Evolutionary conservation across 192 early-diverging fungal species (phyloP), one percentile per base, ranked within the genome.

Genomic region (Coemansia javaensis): DNA sequence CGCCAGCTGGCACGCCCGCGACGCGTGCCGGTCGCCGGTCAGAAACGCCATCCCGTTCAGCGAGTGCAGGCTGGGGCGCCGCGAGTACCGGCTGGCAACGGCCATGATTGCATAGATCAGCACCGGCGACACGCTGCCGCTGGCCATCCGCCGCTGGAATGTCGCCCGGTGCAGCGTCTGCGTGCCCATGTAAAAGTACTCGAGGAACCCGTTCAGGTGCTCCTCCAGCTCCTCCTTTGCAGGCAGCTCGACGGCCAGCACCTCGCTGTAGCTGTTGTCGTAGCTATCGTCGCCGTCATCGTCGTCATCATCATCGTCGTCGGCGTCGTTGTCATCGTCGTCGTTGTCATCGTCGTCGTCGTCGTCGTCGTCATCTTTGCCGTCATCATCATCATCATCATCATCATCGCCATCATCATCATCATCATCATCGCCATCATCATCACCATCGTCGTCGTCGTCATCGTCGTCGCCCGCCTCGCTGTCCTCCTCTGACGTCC

Each of bases 121-220:
- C 49, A 74, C 63, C 1, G 70, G 70, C 53, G 62, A 65, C 38
- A 74, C 70, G 9, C 25, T 13, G 15, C 63, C 63, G 17, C 35
- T 32, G 1, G n/a, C 37, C 12, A 66, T 42, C 27, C 63, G 62
- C 43, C 49, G 38, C 14, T 58, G 63, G 47, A 74, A 74, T 8
- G 63, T 66, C 47, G 59, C 48, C 25, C 40, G 53, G 16, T 74
- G 70, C 50, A 74, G 41, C 5, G 70, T 66, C 46, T 74, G 70
- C 22, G 30, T 54, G 38, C 70, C 70, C 45, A 74, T 74, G 43
- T 74, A 74, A 45, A 74, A 74, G 50, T 74, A 74, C 58, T 74
- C 70, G 10, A 74, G 66, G 46, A 66, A 60, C 7, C 70, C 70
- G 50, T 66, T 66, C 25, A 65, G 53, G 32, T 74, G 70, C 53